Evolutionary conservation across 495 filamentous ascomycete species (phyloP).

Genomic region (Clavariopsis aquatica): DNA sequence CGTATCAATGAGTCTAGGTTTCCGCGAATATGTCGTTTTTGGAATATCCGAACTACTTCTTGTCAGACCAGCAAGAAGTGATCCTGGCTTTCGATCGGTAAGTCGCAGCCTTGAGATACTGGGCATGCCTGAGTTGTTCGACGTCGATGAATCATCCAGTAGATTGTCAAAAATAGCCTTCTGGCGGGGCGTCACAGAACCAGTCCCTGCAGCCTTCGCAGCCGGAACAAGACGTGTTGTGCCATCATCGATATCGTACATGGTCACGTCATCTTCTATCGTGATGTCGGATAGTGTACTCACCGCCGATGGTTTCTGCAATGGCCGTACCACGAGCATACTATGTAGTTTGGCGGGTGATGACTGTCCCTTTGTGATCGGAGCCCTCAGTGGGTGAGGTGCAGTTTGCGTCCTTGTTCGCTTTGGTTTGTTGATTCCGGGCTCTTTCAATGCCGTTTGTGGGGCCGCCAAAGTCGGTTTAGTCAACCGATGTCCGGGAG

Average conservation of each 20-base stretch:
- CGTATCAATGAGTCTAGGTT: constrained; percentile 40
- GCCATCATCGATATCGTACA: constrained; percentile 22
- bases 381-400: background rate
- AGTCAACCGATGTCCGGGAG: constrained; percentile 1
- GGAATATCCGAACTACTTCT: constrained; percentile 42
- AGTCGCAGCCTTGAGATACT: constrained; percentile 38
- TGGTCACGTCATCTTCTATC: constrained; percentile 25
- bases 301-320: constrained; percentile 27
- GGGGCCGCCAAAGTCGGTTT: background rate
- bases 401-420: constrained; percentile 28
- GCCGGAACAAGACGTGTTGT: constrained; percentile 7
- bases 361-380: constrained; percentile 35
- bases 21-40: constrained; percentile 16
- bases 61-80: constrained; percentile 14
- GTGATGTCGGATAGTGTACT: constrained; percentile 24
- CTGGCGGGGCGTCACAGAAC: constrained; percentile 41
- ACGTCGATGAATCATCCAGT: constrained; percentile 33
- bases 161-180: constrained; percentile 38
- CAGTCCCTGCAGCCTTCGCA: background rate
- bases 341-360: constrained; percentile 40
- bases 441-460: background rate
- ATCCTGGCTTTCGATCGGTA: constrained; percentile 17
- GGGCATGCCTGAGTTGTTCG: constrained; percentile 35
- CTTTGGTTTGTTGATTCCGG: constrained; percentile 22
- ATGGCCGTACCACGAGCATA: constrained; percentile 34